These are phyloP conservation scores for Solanum hybrid DNA, from an alignment of 305 asterid species.

Conservation along the genomic window DNA sequence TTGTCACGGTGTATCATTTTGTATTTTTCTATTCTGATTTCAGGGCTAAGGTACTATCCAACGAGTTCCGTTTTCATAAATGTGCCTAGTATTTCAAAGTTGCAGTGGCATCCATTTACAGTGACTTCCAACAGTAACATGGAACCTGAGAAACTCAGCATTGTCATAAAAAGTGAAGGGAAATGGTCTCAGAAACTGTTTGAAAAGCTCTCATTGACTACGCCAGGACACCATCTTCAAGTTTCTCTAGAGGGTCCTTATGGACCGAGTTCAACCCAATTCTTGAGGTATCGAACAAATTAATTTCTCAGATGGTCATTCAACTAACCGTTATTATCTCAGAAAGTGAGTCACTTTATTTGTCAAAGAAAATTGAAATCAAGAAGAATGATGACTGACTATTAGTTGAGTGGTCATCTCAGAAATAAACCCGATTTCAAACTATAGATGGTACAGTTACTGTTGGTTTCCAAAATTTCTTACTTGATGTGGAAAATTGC, in stretches of 20 bases:
- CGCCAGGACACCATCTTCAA: slow-evolving; percentile 22
- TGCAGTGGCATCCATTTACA: slow-evolving; percentile 45
- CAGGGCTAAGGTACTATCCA: slow-evolving; percentile 22
- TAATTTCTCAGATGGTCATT: neutral
- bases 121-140: slow-evolving; percentile 26
- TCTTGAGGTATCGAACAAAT: slow-evolving; percentile 18
- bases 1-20: neutral
- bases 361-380: neutral
- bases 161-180: slow-evolving; percentile 25
- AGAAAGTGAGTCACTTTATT: neutral
- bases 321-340: neutral
- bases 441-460: neutral
- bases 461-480: neutral
- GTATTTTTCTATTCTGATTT: neutral
- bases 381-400: neutral
- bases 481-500: neutral
- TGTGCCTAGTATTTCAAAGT: slow-evolving; percentile 27
- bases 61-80: slow-evolving; percentile 28
- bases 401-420: neutral
- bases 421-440: neutral
- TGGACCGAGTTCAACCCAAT: slow-evolving; percentile 44
- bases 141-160: slow-evolving; percentile 24
- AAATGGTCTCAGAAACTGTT: slow-evolving; percentile 36
- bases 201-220: slow-evolving; percentile 28
- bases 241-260: slow-evolving; percentile 63